Percentiles rank a stretch among this genome's conserved stretches.
phyloP scores from a whole-genome alignment of 1,139 yeast genomes.

The Arxiozyma telluris region DNA sequence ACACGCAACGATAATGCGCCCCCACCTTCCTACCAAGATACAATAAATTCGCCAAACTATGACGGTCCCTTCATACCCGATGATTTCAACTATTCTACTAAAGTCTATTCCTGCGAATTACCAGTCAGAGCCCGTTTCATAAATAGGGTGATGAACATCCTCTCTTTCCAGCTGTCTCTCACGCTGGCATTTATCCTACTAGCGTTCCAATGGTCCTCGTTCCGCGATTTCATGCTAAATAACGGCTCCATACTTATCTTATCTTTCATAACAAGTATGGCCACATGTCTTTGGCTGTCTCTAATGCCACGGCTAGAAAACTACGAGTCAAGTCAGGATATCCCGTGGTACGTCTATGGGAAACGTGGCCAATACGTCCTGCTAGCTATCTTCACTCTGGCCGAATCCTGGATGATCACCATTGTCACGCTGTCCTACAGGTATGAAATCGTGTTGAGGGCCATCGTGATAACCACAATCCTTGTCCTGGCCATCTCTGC shows the following conservation, averaged over 20 bases:
- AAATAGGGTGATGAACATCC: constrained; percentile 68
- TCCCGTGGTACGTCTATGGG: constrained; percentile 28
- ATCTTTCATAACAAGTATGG: constrained; percentile 51
- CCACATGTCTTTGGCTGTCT: constrained; percentile 45
- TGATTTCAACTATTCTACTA: constrained; percentile 76
- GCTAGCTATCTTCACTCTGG: constrained; percentile 57
- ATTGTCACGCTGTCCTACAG: constrained; percentile 57
- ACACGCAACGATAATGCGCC: not conserved
- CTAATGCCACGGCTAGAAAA: constrained; percentile 50
- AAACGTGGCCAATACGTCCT: constrained; percentile 42
- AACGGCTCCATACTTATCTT: constrained; percentile 57
- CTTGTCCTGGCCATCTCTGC: constrained; percentile 67
- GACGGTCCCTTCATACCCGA: constrained; percentile 40
- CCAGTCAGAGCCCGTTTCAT: constrained; percentile 68
- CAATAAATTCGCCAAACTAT: constrained; percentile 15
- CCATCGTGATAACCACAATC: constrained; percentile 57
- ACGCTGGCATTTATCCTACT: constrained; percentile 55
- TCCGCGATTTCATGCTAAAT: constrained; percentile 50
- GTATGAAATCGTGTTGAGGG: constrained; percentile 58
- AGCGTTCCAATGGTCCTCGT: constrained; percentile 40
- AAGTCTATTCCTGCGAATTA: constrained; percentile 69
- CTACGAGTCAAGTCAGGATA: constrained; percentile 37
- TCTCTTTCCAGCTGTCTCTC: constrained; percentile 52
- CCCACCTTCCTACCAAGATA: constrained; percentile 28
- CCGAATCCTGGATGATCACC: constrained; percentile 70